Evolutionary conservation across 139 green algal species (phyloP).

Genomic region (Closterium sp.): DNA sequence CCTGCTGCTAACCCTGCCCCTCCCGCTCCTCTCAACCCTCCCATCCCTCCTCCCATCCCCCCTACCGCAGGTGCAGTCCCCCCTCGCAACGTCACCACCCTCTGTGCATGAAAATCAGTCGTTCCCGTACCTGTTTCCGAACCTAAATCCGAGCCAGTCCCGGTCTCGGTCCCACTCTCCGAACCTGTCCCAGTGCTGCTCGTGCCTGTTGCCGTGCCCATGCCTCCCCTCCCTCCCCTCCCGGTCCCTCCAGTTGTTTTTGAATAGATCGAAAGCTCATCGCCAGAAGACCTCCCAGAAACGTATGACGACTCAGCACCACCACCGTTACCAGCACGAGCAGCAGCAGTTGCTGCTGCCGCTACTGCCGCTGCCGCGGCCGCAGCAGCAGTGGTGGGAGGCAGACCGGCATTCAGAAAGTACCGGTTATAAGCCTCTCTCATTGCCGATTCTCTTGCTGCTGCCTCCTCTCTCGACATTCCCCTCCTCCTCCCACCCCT

Average conservation of each 20-base stretch:
- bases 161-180: background rate
- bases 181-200: background rate
- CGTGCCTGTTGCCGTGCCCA: background rate
- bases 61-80: background rate
- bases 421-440: background rate
- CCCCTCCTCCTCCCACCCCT: background rate
- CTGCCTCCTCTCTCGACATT: background rate
- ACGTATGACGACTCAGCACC: background rate
- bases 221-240: background rate
- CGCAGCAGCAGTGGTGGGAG: background rate
- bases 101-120: background rate
- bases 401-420: background rate
- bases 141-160: background rate
- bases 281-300: background rate
- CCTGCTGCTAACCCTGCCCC: background rate
- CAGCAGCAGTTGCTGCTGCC: background rate
- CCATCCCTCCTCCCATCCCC: background rate
- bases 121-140: background rate
- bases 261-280: background rate
- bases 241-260: background rate
- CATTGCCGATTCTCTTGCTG: background rate
- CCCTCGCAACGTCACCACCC: background rate
- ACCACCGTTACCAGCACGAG: background rate
- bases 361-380: background rate
- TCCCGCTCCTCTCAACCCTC: background rate